A percentile compares a stretch with the other conserved stretches of the same genome.
Conservation (phyloP, 331 rosid genomes). For the Rosa hybrid region DNA sequence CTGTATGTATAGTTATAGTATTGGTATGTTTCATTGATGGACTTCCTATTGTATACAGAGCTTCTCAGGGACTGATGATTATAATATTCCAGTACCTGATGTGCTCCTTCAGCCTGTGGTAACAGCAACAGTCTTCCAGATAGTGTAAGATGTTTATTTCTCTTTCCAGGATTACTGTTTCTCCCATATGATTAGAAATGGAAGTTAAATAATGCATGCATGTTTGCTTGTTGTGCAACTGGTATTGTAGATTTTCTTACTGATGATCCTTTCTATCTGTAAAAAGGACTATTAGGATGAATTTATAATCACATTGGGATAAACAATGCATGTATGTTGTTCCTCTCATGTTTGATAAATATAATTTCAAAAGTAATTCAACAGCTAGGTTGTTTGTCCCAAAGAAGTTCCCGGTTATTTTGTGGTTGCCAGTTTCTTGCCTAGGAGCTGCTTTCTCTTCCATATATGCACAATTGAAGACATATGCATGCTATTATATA, state of each 20-base stretch:
- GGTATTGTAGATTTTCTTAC: not conserved
- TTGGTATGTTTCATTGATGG: not conserved
- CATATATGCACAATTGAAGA: not conserved
- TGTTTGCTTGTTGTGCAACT: no score
- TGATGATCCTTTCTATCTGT: not conserved
- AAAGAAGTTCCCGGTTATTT: not conserved
- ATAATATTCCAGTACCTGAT: constrained; percentile 48
- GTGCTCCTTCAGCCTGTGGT: constrained; percentile 63
- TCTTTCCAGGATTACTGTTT: not conserved
- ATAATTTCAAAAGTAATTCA: not conserved
- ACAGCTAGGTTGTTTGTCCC: not conserved
- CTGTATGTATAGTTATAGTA: not conserved
- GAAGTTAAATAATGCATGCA: not conserved
- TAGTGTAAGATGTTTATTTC: constrained; percentile 53
- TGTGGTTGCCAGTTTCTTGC: not conserved
- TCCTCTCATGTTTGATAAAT: not conserved
- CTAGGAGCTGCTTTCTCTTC: not conserved
- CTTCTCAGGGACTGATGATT: constrained; percentile 48
- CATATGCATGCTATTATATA: not conserved
- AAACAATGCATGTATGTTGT: not conserved
- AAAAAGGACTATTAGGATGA: not conserved
- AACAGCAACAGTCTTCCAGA: constrained; percentile 66
- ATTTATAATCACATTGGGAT: not conserved
- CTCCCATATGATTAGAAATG: not conserved
- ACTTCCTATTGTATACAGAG: constrained; percentile 41